Conservation (phyloP, 805 yeast genomes). For the Kluyveromyces lactis region DNA sequence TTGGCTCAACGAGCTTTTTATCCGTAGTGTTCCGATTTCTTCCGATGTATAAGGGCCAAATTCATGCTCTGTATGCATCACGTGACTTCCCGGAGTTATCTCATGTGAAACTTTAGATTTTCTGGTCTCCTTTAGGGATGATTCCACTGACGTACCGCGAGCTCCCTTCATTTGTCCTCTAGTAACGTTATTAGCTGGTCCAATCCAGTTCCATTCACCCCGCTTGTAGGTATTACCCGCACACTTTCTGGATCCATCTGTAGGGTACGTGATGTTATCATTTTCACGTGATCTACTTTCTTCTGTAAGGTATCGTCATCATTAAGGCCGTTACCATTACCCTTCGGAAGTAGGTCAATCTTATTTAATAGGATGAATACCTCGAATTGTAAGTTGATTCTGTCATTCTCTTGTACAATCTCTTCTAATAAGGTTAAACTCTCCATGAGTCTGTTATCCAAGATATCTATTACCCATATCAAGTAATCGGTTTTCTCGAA, state of each 20-base stretch:
- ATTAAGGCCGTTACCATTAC: background rate
- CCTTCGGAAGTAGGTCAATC: slow-evolving; percentile 40
- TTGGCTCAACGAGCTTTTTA: too few species aligned
- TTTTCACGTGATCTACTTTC: slow-evolving; percentile 3
- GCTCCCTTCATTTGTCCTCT: too few species aligned
- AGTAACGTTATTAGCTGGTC: too few species aligned
- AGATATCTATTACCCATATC: slow-evolving; percentile 79
- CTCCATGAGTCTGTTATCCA: slow-evolving; percentile 53
- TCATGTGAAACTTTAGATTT: too few species aligned
- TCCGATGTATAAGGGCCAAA: too few species aligned
- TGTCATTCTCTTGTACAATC: slow-evolving; percentile 55
- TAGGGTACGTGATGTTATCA: slow-evolving; percentile 1
- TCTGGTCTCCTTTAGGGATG: too few species aligned
- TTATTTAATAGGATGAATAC: slow-evolving; percentile 70
- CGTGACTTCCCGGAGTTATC: too few species aligned
- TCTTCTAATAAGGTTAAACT: slow-evolving; percentile 56
- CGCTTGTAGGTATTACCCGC: slow-evolving; percentile 1
- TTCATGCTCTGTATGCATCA: too few species aligned
- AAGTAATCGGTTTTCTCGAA: slow-evolving; percentile 74
- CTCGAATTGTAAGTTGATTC: slow-evolving; percentile 48
- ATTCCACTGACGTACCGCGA: too few species aligned
- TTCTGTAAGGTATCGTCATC: background rate
- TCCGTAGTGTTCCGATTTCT: too few species aligned
- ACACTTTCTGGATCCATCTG: background rate
- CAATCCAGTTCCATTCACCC: slow-evolving; percentile 1